Evolutionary conservation across 2,329 filamentous ascomycete genomes (phyloP).

Genomic region (Allantophomopsis cytisporea): DNA sequence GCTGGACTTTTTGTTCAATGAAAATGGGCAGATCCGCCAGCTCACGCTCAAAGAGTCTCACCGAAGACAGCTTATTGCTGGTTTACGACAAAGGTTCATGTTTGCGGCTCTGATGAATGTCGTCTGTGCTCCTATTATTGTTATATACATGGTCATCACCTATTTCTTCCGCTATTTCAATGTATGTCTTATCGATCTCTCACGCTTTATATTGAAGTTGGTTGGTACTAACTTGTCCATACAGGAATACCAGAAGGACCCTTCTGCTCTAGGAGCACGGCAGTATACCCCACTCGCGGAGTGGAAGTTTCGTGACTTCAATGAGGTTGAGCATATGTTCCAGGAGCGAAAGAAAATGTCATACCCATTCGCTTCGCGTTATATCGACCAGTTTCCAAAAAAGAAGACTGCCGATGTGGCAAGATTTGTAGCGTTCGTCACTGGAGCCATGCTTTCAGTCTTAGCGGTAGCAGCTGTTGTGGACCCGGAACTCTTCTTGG

Average conservation of each 20-base stretch:
- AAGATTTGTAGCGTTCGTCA: conserved; percentile 74
- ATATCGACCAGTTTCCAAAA: conserved; percentile 93
- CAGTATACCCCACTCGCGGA: conserved; percentile 88
- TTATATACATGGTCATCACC: conserved; percentile 74
- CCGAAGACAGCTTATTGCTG: conserved; percentile 64
- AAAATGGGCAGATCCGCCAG: conserved; percentile 73
- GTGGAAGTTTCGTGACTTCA: conserved; percentile 98
- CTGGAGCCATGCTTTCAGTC: conserved; percentile 76
- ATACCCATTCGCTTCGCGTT: conserved; percentile 81
- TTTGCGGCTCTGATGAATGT: conserved; percentile 81
- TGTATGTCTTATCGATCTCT: conserved; percentile 29
- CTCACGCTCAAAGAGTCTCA: conserved; percentile 77
- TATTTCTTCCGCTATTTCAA: conserved; percentile 96
- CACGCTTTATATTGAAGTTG: background rate
- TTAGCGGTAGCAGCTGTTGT: conserved; percentile 74
- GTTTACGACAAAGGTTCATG: conserved; percentile 62
- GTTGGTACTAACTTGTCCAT: background rate
- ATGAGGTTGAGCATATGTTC: conserved; percentile 88
- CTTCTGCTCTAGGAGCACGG: conserved; percentile 71
- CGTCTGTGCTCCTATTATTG: conserved; percentile 72
- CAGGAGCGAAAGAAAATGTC: conserved; percentile 86
- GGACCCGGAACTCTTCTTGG: conserved; percentile 81
- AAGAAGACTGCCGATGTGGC: conserved; percentile 80
- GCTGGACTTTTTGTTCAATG: conserved; percentile 87
- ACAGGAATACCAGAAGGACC: conserved; percentile 90